These are phyloP conservation scores for Curvularia hawaiiensis DNA, from an alignment of 2,329 filamentous ascomycete species.

Conservation along the genomic window DNA sequence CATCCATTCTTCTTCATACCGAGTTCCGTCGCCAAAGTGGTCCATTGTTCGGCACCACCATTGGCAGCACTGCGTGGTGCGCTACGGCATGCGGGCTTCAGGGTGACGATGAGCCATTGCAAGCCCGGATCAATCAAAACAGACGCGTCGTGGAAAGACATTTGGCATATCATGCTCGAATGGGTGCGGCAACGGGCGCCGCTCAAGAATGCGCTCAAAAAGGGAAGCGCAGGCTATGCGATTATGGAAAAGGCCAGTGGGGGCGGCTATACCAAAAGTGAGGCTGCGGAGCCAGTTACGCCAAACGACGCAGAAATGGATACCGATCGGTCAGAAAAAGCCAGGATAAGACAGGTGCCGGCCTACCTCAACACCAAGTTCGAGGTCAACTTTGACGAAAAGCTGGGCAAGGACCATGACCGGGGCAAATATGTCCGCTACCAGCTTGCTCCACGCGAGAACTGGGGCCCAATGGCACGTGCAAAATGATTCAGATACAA, in stretches of 20 bases:
- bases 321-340: constrained; percentile 5
- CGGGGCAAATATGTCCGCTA: constrained; percentile 77
- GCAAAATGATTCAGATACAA: constrained; percentile 46
- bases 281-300: constrained; percentile 4
- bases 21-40: constrained; percentile 71
- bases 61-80: constrained; percentile 82
- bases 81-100: constrained; percentile 78
- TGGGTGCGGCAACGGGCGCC: constrained; percentile 84
- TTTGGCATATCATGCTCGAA: constrained; percentile 94
- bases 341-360: constrained; percentile 13
- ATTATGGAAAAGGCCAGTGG: constrained; percentile 53
- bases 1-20: constrained; percentile 89
- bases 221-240: constrained; percentile 71
- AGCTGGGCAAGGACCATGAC: constrained; percentile 71
- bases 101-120: constrained; percentile 83
- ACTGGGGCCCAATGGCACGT: constrained; percentile 84
- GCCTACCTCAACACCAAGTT: constrained; percentile 48
- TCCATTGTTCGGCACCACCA: constrained; percentile 82
- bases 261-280: constrained; percentile 13
- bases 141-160: constrained; percentile 83
- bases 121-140: constrained; percentile 92
- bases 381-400: constrained; percentile 78
- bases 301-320: constrained; percentile 5
- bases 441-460: constrained; percentile 85
- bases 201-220: constrained; percentile 73